A percentile compares a stretch with the other conserved stretches of the same genome.
Evolutionary conservation across 495 filamentous ascomycete genomes (phyloP).

Genomic region (Lophiotrema nucula): DNA sequence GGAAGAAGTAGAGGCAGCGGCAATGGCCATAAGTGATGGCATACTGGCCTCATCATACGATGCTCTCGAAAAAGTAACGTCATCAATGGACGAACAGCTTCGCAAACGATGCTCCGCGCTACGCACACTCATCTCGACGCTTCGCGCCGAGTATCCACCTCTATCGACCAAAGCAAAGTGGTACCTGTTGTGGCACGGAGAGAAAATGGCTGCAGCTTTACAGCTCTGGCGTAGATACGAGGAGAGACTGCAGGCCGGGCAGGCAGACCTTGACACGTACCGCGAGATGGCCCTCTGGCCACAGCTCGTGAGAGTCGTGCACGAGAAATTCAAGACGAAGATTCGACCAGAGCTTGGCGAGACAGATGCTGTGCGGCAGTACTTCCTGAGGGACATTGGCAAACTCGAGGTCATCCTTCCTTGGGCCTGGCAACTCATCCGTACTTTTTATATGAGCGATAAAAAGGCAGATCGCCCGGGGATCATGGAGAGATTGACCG

Average conservation of each 20-base stretch:
- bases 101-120: slow-evolving; percentile 66
- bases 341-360: slow-evolving; percentile 57
- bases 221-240: slow-evolving; percentile 79
- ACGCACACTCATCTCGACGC: slow-evolving; percentile 64
- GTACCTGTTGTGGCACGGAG: slow-evolving; percentile 83
- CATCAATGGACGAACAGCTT: slow-evolving; percentile 79
- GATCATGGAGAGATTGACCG: slow-evolving; percentile 40
- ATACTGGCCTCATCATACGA: slow-evolving; percentile 72
- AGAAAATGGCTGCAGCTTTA: slow-evolving; percentile 82
- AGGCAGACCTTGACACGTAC: slow-evolving; percentile 44
- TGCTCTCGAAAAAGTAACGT: slow-evolving; percentile 66
- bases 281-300: slow-evolving; percentile 53
- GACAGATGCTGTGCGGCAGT: slow-evolving; percentile 71
- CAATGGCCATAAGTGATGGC: slow-evolving; percentile 73
- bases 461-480: slow-evolving; percentile 33
- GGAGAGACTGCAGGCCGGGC: slow-evolving; percentile 29
- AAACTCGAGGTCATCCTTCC: slow-evolving; percentile 71
- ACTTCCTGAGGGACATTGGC: slow-evolving; percentile 76
- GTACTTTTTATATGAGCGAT: slow-evolving; percentile 57
- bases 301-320: slow-evolving; percentile 67
- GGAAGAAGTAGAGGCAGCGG: slow-evolving; percentile 73
- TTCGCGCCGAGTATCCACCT: slow-evolving; percentile 55
- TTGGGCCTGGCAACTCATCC: slow-evolving; percentile 71
- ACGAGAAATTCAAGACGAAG: slow-evolving; percentile 66
- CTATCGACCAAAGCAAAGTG: slow-evolving; percentile 67